These are phyloP conservation scores for Phoma sp. DNA, from an alignment of 2,329 filamentous ascomycete species.

Conservation along the genomic window DNA sequence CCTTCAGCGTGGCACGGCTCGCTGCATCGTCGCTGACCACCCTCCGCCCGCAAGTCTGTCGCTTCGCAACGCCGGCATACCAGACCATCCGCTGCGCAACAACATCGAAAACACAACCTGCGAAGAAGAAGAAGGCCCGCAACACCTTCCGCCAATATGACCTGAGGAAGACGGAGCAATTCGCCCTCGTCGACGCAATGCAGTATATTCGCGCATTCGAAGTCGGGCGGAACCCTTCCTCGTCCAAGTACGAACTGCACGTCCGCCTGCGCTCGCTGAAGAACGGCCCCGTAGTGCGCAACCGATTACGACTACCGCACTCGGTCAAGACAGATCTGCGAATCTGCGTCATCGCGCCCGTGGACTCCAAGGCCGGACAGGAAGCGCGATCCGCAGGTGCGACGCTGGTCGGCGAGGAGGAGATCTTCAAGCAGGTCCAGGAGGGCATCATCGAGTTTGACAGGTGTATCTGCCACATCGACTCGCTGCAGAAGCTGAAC, in stretches of 20 bases:
- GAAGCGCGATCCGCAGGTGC: slow-evolving; percentile 82
- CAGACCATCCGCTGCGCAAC: slow-evolving; percentile 52
- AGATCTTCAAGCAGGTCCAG: slow-evolving; percentile 80
- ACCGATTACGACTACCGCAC: slow-evolving; percentile 86
- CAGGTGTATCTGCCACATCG: slow-evolving; percentile 82
- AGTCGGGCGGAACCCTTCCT: slow-evolving; percentile 78
- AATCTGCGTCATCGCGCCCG: slow-evolving; percentile 91
- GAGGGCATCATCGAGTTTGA: slow-evolving; percentile 85
- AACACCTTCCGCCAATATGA: slow-evolving; percentile 70
- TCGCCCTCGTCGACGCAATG: slow-evolving; percentile 90
- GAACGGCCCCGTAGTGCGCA: slow-evolving; percentile 86
- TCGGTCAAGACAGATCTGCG: slow-evolving; percentile 87
- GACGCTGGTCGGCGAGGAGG: slow-evolving; percentile 82
- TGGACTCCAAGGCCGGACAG: slow-evolving; percentile 74
- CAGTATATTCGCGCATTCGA: slow-evolving; percentile 93
- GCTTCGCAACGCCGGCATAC: slow-evolving; percentile 36
- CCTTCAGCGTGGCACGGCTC: slow-evolving; percentile 39
- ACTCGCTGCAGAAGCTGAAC: slow-evolving; percentile 78
- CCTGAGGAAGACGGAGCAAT: slow-evolving; percentile 73
- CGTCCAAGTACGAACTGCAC: slow-evolving; percentile 86
- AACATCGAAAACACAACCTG: slow-evolving; percentile 50
- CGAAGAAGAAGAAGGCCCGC: slow-evolving; percentile 67
- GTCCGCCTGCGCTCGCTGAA: slow-evolving; percentile 83
- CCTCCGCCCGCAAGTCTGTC: slow-evolving; percentile 27
- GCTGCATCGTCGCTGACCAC: slow-evolving; percentile 17